Percentiles rank a stretch among this genome's conserved stretches.
These are phyloP conservation scores for Teratosphaeria nubilosa DNA, from an alignment of 2,329 filamentous ascomycete genomes.

Conservation along the genomic window DNA sequence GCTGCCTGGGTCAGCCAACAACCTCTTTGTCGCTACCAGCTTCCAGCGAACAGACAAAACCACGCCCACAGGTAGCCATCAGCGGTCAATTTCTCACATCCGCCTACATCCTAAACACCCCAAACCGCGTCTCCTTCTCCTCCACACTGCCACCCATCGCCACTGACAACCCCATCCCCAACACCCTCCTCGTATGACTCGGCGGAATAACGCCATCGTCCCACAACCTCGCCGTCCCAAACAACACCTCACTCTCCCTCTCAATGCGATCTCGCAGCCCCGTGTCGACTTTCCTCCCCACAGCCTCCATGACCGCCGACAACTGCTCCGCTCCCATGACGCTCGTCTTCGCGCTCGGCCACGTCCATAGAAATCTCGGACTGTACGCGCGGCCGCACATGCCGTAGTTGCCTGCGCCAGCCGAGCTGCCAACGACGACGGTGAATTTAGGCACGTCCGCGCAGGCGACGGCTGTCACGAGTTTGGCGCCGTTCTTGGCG, in stretches of 20 bases:
- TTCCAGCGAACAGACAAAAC: too few relatives aligned
- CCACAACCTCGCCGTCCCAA: slow-evolving; percentile 83
- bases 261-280: slow-evolving; percentile 78
- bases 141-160: slow-evolving; percentile 28
- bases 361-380: slow-evolving; percentile 90
- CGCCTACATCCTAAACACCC: slow-evolving; percentile 30
- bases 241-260: slow-evolving; percentile 77
- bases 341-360: slow-evolving; percentile 91
- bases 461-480: slow-evolving; percentile 89
- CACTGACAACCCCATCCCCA: slow-evolving; percentile 39
- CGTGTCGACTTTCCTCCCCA: slow-evolving; percentile 73
- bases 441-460: slow-evolving; percentile 95
- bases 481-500: slow-evolving; percentile 93
- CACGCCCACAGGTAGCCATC: neutral
- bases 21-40: too few relatives aligned
- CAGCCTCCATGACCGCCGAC: slow-evolving; percentile 85
- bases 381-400: slow-evolving; percentile 93
- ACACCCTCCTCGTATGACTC: slow-evolving; percentile 37
- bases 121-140: slow-evolving; percentile 27
- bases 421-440: slow-evolving; percentile 85
- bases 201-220: slow-evolving; percentile 47
- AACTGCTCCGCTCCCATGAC: slow-evolving; percentile 96
- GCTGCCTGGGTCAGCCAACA: too few relatives aligned
- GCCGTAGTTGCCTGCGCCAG: slow-evolving; percentile 93
- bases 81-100: neutral